Conservation (phyloP, 805 yeast genomes). For the Yarrowia phangngaensis region DNA sequence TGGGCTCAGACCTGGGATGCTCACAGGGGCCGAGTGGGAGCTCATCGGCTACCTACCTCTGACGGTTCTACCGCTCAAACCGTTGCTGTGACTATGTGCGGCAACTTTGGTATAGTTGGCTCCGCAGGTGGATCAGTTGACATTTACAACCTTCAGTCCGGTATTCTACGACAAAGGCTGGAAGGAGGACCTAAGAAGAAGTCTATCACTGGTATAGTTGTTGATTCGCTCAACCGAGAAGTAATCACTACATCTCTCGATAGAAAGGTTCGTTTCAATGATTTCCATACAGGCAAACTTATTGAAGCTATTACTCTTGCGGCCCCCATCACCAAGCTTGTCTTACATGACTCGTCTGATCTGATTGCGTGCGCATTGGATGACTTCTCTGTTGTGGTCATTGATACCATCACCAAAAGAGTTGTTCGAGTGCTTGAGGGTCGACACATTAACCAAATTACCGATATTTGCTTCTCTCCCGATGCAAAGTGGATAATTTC, state of each 20-base stretch:
- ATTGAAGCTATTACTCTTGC: conserved; percentile 64
- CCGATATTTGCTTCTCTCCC: conserved; percentile 84
- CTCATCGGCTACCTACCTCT: conserved; percentile 62
- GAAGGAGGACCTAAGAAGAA: conserved; percentile 57
- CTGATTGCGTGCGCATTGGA: conserved; percentile 81
- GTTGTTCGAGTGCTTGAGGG: conserved; percentile 87
- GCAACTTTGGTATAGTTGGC: conserved; percentile 91
- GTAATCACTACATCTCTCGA: conserved; percentile 87
- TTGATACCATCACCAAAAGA: conserved; percentile 76
- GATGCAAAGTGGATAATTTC: conserved; percentile 94
- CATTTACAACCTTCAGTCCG: conserved; percentile 87
- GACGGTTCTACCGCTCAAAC: conserved; percentile 74
- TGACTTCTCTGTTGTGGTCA: conserved; percentile 74
- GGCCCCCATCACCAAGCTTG: conserved; percentile 73
- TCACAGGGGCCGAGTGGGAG: conserved; percentile 72
- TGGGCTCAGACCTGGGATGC: conserved; percentile 92
- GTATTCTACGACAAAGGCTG: conserved; percentile 68
- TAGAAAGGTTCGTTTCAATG: conserved; percentile 82
- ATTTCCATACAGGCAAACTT: conserved; percentile 67
- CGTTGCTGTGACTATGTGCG: conserved; percentile 84
- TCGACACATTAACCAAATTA: conserved; percentile 74
- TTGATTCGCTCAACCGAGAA: conserved; percentile 85
- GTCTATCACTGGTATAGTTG: conserved; percentile 80
- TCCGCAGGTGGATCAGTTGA: conserved; percentile 81
- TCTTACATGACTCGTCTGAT: conserved; percentile 78